A percentile compares a stretch with the other conserved stretches of the same genome.
Evolutionary conservation across 2,329 filamentous ascomycete genomes (phyloP).

Genomic region (Fusarium incarnatum): DNA sequence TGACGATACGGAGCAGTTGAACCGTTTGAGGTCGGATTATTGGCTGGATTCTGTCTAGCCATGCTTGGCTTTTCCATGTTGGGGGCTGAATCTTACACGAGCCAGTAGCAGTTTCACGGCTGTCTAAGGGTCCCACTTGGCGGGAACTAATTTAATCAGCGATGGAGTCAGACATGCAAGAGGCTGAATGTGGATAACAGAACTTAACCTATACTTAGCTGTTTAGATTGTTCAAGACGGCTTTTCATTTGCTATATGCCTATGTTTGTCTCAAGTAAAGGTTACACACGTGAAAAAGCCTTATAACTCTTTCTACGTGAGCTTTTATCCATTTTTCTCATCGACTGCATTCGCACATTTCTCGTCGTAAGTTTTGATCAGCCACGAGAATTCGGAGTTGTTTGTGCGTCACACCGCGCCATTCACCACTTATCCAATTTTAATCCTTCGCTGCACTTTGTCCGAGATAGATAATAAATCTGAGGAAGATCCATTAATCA

Average conservation of each 20-base stretch:
- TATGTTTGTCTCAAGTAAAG: background rate
- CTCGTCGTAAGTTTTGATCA: no score
- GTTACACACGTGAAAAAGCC: no score
- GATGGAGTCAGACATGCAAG: background rate
- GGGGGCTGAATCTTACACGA: background rate
- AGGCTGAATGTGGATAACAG: background rate
- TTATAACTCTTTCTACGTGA: no score
- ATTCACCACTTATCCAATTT: fast-evolving
- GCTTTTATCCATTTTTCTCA: no score
- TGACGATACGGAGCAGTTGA: background rate
- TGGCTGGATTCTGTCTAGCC: background rate
- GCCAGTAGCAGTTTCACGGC: background rate
- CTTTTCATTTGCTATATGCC: background rate
- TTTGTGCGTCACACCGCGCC: no score
- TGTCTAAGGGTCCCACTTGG: background rate
- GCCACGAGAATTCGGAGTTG: no score
- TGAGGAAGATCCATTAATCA: no score
- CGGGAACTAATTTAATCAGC: background rate
- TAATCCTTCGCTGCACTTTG: fast-evolving
- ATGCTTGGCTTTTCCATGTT: background rate
- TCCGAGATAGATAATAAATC: fast-evolving
- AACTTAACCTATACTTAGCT: background rate
- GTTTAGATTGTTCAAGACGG: background rate
- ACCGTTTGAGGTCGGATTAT: background rate
- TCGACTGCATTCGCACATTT: no score